Evolutionary conservation across 2,329 filamentous ascomycete species (phyloP).

Genomic region (Trichoderma simmonsii): DNA sequence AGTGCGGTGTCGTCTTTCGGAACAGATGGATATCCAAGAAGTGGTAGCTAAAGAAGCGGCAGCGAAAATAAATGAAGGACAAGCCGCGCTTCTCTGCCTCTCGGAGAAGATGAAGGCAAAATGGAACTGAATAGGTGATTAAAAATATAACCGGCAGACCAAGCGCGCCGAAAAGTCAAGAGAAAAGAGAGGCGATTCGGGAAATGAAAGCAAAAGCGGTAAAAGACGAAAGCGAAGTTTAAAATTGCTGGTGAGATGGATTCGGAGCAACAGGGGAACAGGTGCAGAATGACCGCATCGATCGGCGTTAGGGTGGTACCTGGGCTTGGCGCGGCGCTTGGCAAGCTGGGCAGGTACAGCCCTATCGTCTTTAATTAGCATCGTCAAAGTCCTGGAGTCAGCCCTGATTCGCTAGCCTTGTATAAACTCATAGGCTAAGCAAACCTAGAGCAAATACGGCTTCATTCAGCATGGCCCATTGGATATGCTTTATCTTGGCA

Average conservation of each 20-base stretch:
- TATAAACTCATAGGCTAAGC: not conserved
- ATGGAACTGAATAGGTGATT: not conserved
- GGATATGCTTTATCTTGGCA: not conserved
- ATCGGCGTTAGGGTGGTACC: conserved; percentile 7
- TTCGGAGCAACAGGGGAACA: conserved; percentile 8
- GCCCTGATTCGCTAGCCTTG: conserved; percentile 8
- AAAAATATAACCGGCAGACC: not conserved
- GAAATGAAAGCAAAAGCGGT: conserved; percentile 3
- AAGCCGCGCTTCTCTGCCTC: not conserved
- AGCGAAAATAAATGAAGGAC: not conserved
- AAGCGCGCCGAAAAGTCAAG: not conserved
- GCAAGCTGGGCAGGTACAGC: not conserved
- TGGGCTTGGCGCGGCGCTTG: not conserved
- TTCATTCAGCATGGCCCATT: not conserved
- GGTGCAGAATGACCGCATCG: not conserved
- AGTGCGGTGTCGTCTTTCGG: not conserved
- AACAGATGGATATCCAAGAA: conserved; percentile 11
- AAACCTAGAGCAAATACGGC: not conserved
- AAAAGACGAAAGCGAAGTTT: conserved; percentile 13
- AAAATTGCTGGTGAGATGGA: conserved; percentile 14
- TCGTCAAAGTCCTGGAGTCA: not conserved
- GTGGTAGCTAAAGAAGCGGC: not conserved
- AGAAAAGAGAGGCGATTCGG: not conserved
- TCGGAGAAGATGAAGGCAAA: not conserved
- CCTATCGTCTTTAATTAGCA: not conserved